Base-by-base conservation (phyloP, 2,329 filamentous ascomycete species). In the Talaromyces sp. region DNA sequence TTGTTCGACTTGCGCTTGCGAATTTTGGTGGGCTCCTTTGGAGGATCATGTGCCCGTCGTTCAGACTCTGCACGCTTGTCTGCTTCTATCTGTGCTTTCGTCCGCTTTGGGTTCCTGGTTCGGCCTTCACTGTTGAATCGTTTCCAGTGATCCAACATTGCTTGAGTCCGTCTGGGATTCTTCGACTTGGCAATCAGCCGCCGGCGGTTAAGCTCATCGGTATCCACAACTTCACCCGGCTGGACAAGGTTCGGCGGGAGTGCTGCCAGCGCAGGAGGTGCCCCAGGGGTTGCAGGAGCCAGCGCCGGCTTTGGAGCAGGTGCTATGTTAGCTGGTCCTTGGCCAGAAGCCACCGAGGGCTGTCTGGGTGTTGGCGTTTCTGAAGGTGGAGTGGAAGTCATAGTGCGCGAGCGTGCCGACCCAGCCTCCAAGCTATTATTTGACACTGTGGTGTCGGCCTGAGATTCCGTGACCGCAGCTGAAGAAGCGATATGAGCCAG, bases 101-200 rank as follows among this genome's bases (percentile, higher is more conserved):
- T 77, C 8, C 76, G 73, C 64, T 78, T 78, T 32, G 76, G 76
- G 57, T 78, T 77, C 36, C 76, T 72, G 22, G 73, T 75, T n/a
- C 75, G 73, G 32, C 76, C 76, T 65, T 77, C 75, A 13, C 70
- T 68, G 59, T 77, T 77, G 68, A 78, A 78, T 27, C 75, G 74
- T 22, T 71, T 74, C 76, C 76, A 78, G 64, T 78, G 76, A 62
- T 78, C 74, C 28, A 78, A 71, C 76, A 78, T 78, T 51, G 76
- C 76, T 64, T 77, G 75, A 9, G 76, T 78, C 30, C 76, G 71
- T 61, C 76, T 77, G 5, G 76, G 76, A 55, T 78, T 78, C 66
- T 78, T 78, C 22, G 76, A 78, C 59, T 77, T 75, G 51, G 70
- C 69, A 51, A 78, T 77, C 63, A 77, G 77, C 55, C 73, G 67